phyloP scores from a whole-genome alignment of 345 rosid species.

The Populus deltoides region DNA sequence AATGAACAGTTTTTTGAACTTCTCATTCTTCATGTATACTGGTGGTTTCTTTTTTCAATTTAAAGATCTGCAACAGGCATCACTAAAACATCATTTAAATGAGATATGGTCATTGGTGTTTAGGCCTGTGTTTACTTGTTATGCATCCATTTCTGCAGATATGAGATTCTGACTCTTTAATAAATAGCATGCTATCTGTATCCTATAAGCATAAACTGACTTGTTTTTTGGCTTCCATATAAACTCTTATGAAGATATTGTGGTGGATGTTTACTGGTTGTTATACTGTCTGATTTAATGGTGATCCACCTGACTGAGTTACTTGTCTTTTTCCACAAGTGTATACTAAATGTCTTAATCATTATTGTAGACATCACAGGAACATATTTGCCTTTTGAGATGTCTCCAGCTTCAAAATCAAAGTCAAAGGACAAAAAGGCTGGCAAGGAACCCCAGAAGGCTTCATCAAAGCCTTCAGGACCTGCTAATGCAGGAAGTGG shows the following conservation, averaged over 20 bases:
- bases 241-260: neutral
- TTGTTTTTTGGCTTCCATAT: neutral
- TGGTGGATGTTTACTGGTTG: neutral
- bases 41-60: neutral
- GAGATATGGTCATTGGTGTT: neutral
- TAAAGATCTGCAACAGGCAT: neutral
- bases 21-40: neutral
- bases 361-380: slow-evolving; percentile 25
- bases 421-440: slow-evolving; percentile 77
- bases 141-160: neutral
- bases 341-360: slow-evolving; percentile 2
- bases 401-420: slow-evolving; percentile 68
- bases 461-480: slow-evolving; percentile 51
- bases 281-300: neutral
- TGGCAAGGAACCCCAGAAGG: slow-evolving; percentile 64
- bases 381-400: slow-evolving; percentile 27
- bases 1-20: neutral
- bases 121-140: neutral
- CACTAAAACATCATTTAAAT: neutral
- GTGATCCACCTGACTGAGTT: neutral
- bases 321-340: neutral
- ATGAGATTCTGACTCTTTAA: neutral
- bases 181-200: neutral
- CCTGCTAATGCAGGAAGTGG: slow-evolving; percentile 47
- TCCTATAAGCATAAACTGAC: neutral